Percentiles rank a stretch among this genome's conserved stretches.
Evolutionary conservation across 805 yeast species (phyloP).

Genomic region (Scheffersomyces stipitis): DNA sequence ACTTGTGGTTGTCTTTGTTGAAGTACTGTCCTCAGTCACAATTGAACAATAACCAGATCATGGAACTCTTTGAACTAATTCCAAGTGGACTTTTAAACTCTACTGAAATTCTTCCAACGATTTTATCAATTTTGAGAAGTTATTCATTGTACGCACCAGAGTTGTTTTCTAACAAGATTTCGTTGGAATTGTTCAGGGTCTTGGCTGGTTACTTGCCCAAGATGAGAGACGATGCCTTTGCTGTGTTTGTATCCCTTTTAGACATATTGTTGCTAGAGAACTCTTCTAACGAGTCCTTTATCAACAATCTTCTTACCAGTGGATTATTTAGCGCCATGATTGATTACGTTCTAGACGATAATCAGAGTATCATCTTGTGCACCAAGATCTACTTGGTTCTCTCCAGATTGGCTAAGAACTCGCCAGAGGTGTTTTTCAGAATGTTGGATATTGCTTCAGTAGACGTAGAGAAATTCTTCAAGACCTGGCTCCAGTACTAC

Average conservation of each 20-base stretch:
- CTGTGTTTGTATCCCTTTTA: slow-evolving; percentile 51
- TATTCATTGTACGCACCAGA: slow-evolving; percentile 53
- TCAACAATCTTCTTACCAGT: slow-evolving; percentile 37
- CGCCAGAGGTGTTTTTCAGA: slow-evolving; percentile 34
- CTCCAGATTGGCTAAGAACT: slow-evolving; percentile 35
- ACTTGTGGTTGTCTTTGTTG: slow-evolving; percentile 72
- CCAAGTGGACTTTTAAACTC: slow-evolving; percentile 61
- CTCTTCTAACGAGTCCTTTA: slow-evolving; percentile 21
- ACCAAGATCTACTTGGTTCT: slow-evolving; percentile 38
- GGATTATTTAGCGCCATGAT: slow-evolving; percentile 46
- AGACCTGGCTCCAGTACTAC: slow-evolving; percentile 40
- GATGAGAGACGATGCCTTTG: slow-evolving; percentile 71
- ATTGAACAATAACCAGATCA: slow-evolving; percentile 36
- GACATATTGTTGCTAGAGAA: slow-evolving; percentile 48
- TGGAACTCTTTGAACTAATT: slow-evolving; percentile 49
- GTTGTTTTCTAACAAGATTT: slow-evolving; percentile 34
- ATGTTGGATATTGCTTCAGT: slow-evolving; percentile 29
- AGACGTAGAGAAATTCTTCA: slow-evolving; percentile 23
- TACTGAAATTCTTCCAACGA: slow-evolving; percentile 70
- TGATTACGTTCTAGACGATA: slow-evolving; percentile 40
- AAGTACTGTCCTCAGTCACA: slow-evolving; percentile 54
- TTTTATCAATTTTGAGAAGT: slow-evolving; percentile 61
- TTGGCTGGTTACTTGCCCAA: slow-evolving; percentile 54
- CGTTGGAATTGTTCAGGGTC: slow-evolving; percentile 45
- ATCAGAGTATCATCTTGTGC: slow-evolving; percentile 39